Evolutionary conservation across 768 basidiomycete species (phyloP), one percentile per base, ranked within the genome.

Genomic region (Auricularia auricula-judae): DNA sequence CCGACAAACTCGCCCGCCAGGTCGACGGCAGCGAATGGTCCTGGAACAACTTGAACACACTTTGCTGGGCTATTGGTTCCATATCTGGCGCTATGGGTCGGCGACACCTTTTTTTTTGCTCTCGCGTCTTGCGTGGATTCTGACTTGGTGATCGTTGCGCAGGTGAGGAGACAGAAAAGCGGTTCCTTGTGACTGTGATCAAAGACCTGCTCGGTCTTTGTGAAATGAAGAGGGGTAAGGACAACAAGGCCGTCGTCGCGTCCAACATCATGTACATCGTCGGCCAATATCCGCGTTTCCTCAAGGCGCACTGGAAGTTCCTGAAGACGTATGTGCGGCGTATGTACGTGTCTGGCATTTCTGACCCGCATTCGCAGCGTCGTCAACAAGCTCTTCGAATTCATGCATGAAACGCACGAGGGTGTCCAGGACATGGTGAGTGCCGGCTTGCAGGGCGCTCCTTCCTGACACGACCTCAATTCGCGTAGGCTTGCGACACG

Each of bases 271-370:
- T 71, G 70, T 81, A 81, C 73, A 81, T 81, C 67, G 80, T 81
- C 67, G 80, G 80, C 4, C 80, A 81, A 68, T 81, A 81, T 69
- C 80, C 80, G 64, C 75, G 80, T 36, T 81, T 81, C 76, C 73
- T 81, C 65, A 80, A 80, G 66, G 80, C 80, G 18, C 80, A 81
- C 70, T 81, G 80, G 80, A 81, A 81, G 70, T 81, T 81, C 77
- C 73, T 81, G 65, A 81, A 81, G 74, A 81, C 80, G 47, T 51
- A 21, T 4, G 47, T 51, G 11, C 14, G 29, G 29, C 47, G 5
- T 51, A 16, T 16, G 14, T 18, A 5, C 21, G 5, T 51, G 47
- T 5, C 11, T 18, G 5, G 18, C 16, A 18, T 4, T 51, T 8
- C 47, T 51, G 18, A 51, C 21, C 0, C 47, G 14, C 47, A 10